Conservation (phyloP, 1,139 yeast species). For the Spathaspora sp. region DNA sequence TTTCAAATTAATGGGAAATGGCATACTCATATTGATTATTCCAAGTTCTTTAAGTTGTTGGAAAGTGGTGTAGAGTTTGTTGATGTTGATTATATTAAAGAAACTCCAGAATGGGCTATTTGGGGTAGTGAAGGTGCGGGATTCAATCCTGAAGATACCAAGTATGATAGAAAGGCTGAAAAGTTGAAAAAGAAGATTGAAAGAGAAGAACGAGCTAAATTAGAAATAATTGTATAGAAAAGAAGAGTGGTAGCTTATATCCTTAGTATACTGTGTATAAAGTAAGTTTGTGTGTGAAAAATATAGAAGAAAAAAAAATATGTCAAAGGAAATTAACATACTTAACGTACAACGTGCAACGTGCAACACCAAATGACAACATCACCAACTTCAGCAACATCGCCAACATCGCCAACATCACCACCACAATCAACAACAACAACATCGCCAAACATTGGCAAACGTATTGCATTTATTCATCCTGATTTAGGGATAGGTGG, state of each 20-base stretch:
- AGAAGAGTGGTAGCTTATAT: no score
- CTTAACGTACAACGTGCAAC: neutral
- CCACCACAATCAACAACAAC: neutral
- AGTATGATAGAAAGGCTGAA: slow-evolving; percentile 67
- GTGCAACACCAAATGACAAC: neutral
- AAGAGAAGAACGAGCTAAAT: slow-evolving; percentile 34
- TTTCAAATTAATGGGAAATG: slow-evolving; percentile 72
- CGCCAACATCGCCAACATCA: neutral
- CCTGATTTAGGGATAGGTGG: slow-evolving; percentile 98
- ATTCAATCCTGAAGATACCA: slow-evolving; percentile 81
- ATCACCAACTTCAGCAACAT: neutral
- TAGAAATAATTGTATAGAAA: neutral
- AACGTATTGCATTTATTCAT: slow-evolving; percentile 76
- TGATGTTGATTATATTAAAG: slow-evolving; percentile 76
- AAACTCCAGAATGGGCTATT: slow-evolving; percentile 88
- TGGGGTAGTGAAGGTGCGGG: slow-evolving; percentile 89
- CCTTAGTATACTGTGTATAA: neutral
- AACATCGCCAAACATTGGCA: neutral
- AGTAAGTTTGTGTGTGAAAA: no score
- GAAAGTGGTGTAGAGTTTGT: slow-evolving; percentile 64
- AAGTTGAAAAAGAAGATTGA: slow-evolving; percentile 46
- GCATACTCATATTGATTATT: slow-evolving; percentile 89
- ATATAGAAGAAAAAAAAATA: neutral
- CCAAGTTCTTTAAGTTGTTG: slow-evolving; percentile 69
- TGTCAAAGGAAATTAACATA: neutral